A percentile compares a stretch with the other conserved stretches of the same genome.
Conservation (phyloP, 2,329 filamentous ascomycete genomes). For the Metarhizium sp. region DNA sequence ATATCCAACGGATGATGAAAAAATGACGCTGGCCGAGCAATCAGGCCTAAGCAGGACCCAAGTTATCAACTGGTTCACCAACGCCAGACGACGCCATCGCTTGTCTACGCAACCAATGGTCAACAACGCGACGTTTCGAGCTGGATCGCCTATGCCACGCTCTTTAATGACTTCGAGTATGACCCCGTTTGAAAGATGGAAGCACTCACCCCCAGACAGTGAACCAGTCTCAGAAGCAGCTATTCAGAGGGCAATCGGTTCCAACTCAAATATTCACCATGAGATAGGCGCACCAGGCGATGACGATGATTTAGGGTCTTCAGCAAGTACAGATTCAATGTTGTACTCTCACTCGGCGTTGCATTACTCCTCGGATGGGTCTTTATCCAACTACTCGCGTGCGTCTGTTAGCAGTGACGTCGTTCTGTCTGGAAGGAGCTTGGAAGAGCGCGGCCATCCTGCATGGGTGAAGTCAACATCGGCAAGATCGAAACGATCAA, state of each 20-base stretch:
- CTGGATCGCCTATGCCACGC: conserved; percentile 34
- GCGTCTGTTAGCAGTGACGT: conserved; percentile 8
- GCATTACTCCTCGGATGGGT: conserved; percentile 12
- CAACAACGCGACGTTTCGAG: conserved; percentile 20
- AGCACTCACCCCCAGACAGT: conserved; percentile 32
- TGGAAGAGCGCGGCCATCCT: conserved; percentile 1
- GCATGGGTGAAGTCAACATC: conserved; percentile 8
- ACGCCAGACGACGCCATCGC: conserved; percentile 37
- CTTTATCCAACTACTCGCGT: conserved; percentile 8
- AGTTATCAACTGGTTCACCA: conserved; percentile 41
- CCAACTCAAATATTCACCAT: background rate
- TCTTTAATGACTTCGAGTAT: conserved; percentile 21
- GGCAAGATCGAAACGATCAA: conserved; percentile 6
- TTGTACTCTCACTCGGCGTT: conserved; percentile 13
- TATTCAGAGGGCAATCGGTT: conserved; percentile 24
- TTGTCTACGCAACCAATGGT: conserved; percentile 20
- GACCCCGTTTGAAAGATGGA: conserved; percentile 37
- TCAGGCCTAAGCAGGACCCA: conserved; percentile 36
- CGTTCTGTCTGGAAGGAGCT: conserved; percentile 2
- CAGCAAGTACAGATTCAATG: conserved; percentile 19
- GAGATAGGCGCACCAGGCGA: background rate
- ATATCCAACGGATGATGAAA: conserved; percentile 39
- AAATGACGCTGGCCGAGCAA: conserved; percentile 26
- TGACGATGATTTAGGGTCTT: conserved; percentile 20
- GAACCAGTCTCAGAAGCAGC: conserved; percentile 29